Evolutionary conservation across 2,329 filamentous ascomycete species (phyloP).

Genomic region (Tolypocladium amazonense): DNA sequence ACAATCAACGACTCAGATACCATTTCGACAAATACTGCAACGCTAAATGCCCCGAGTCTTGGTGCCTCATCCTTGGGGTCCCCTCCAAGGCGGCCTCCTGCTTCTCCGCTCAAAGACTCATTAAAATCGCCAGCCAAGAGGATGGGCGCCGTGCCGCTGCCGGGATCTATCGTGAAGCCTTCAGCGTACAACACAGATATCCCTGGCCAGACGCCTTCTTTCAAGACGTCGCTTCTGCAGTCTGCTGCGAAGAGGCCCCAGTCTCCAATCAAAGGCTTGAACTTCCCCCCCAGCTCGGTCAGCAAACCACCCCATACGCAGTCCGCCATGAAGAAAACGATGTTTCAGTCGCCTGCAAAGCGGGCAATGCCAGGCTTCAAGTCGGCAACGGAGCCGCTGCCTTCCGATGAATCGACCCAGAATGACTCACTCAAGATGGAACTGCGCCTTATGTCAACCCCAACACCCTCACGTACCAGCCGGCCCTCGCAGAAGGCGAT

Average conservation of each 20-base stretch:
- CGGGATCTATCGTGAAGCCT: slow-evolving; percentile 21
- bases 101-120: slow-evolving; percentile 42
- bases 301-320: slow-evolving; percentile 17
- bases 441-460: slow-evolving; percentile 21
- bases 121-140: slow-evolving; percentile 46
- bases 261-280: slow-evolving; percentile 30
- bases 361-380: slow-evolving; percentile 25
- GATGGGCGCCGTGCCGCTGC: slow-evolving; percentile 18
- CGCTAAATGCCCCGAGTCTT: not conserved
- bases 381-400: slow-evolving; percentile 17
- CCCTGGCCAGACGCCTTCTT: slow-evolving; percentile 16
- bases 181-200: slow-evolving; percentile 4
- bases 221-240: slow-evolving; percentile 30
- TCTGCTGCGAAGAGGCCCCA: slow-evolving; percentile 42
- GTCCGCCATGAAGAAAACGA: slow-evolving; percentile 33
- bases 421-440: slow-evolving; percentile 24
- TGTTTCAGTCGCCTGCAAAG: slow-evolving; percentile 43
- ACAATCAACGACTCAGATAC: slow-evolving; percentile 2
- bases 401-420: slow-evolving; percentile 8
- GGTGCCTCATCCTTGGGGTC: slow-evolving; percentile 28
- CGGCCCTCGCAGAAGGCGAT: slow-evolving; percentile 27
- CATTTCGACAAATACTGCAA: slow-evolving; percentile 15
- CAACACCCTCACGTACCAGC: slow-evolving; percentile 11
- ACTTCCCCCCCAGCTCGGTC: slow-evolving; percentile 10
- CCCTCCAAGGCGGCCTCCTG: slow-evolving; percentile 43